Conservation (phyloP, 768 basidiomycete genomes). For the Phallus indusiatus region DNA sequence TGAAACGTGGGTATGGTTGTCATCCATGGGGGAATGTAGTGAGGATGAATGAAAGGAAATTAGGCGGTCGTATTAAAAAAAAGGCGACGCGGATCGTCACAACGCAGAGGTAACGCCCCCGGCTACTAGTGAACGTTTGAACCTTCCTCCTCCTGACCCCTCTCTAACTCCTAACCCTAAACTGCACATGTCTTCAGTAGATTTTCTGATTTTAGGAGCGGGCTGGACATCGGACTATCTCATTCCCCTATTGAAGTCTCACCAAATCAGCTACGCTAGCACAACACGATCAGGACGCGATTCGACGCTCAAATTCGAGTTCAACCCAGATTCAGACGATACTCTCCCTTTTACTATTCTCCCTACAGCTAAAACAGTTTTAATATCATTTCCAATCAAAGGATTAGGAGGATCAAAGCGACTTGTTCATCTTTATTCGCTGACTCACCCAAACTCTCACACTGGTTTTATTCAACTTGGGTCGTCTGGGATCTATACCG, state of each 20-base stretch:
- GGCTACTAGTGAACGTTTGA: not conserved
- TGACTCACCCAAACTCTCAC: conserved; percentile 22
- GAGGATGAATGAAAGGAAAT: too few species aligned
- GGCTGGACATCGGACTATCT: conserved; percentile 61
- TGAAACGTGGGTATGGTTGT: not conserved
- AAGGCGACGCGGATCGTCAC: not conserved
- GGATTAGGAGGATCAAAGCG: conserved; percentile 34
- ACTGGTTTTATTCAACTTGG: conserved; percentile 53
- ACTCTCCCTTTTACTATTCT: conserved; percentile 33
- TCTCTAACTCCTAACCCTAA: not conserved
- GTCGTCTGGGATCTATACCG: conserved; percentile 53
- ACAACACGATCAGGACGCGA: conserved; percentile 46
- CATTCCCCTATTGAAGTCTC: conserved; percentile 37
- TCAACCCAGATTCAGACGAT: conserved; percentile 42
- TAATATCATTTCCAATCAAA: conserved; percentile 50
- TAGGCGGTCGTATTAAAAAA: too few species aligned
- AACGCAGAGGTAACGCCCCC: not conserved
- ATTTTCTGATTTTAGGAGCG: conserved; percentile 54
- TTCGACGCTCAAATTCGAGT: conserved; percentile 43
- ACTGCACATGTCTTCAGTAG: conserved; percentile 21
- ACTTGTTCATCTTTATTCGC: conserved; percentile 37
- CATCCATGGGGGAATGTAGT: not conserved
- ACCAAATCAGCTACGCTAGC: conserved; percentile 34
- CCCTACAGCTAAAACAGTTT: conserved; percentile 43
- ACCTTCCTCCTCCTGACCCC: not conserved